Evolutionary conservation across 441 rosid genomes (phyloP).

Genomic region (Adansonia gregorii): DNA sequence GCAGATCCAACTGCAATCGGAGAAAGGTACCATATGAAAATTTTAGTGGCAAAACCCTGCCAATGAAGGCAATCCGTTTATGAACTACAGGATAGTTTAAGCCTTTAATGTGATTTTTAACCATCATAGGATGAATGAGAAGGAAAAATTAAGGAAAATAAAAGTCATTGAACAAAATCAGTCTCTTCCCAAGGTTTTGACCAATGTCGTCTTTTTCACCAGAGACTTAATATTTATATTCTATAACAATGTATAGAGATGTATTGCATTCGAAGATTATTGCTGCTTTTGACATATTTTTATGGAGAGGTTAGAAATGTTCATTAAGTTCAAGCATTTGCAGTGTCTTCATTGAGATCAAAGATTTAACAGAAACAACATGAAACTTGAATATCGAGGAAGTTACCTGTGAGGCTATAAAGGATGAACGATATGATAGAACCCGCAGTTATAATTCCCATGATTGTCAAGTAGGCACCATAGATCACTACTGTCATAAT

Average conservation of each 20-base stretch:
- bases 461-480: conserved; percentile 88
- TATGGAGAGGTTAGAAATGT: neutral
- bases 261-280: neutral
- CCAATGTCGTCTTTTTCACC: too few species aligned
- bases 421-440: conserved; percentile 95
- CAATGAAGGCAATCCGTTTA: neutral
- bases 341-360: neutral
- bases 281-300: neutral
- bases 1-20: conserved; percentile 80
- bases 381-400: conserved; percentile 15
- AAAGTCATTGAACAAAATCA: neutral
- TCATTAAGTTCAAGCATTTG: neutral
- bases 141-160: neutral
- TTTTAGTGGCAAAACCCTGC: neutral
- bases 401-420: conserved; percentile 86
- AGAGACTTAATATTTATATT: neutral
- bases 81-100: conserved; percentile 3
- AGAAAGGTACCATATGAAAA: conserved; percentile 23
- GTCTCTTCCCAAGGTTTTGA: neutral
- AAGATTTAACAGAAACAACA: neutral
- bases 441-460: conserved; percentile 81
- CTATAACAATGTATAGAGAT: neutral
- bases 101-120: conserved; percentile 8
- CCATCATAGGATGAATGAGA: neutral
- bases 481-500: conserved; percentile 83